Evolutionary conservation across 2,329 filamentous ascomycete genomes (phyloP).

Genomic region (Aspergillus ustus): DNA sequence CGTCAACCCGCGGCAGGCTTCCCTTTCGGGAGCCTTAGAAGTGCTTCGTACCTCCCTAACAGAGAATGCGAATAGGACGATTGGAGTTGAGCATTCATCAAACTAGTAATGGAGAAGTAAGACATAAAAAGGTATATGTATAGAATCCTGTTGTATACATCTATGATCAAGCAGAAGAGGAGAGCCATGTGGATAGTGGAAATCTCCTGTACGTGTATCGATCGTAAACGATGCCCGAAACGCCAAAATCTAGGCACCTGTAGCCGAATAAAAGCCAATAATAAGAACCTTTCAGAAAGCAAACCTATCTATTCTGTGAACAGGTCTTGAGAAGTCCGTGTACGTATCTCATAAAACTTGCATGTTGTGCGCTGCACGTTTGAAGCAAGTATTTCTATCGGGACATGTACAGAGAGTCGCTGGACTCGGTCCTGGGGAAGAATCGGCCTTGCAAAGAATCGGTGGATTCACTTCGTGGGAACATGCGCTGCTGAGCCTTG

Average conservation of each 20-base stretch:
- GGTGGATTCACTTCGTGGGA: conserved; percentile 42
- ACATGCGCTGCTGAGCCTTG: conserved; percentile 41
- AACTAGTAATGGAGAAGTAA: background rate
- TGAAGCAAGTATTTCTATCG: conserved; percentile 26
- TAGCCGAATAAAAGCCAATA: background rate
- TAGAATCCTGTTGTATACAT: conserved; percentile 14
- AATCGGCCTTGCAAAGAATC: conserved; percentile 42
- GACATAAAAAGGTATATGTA: conserved; percentile 6
- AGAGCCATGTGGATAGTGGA: background rate
- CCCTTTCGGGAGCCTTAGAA: background rate
- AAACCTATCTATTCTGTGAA: conserved; percentile 1
- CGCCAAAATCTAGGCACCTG: conserved; percentile 7
- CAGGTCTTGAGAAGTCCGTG: background rate
- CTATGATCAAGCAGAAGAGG: conserved; percentile 9
- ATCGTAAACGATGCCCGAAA: conserved; percentile 8
- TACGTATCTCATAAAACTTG: conserved; percentile 10
- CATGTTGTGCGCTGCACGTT: background rate
- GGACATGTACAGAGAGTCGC: conserved; percentile 41
- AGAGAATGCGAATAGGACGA: background rate
- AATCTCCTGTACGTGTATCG: background rate
- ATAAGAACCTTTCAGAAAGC: conserved; percentile 5
- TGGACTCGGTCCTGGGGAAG: conserved; percentile 42
- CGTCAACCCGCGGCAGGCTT: background rate
- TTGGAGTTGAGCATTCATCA: background rate
- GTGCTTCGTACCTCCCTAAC: background rate